Evolutionary conservation across 805 yeast species (phyloP), one percentile per base, ranked within the genome.

Genomic region (Priceomyces fermenticarens): DNA sequence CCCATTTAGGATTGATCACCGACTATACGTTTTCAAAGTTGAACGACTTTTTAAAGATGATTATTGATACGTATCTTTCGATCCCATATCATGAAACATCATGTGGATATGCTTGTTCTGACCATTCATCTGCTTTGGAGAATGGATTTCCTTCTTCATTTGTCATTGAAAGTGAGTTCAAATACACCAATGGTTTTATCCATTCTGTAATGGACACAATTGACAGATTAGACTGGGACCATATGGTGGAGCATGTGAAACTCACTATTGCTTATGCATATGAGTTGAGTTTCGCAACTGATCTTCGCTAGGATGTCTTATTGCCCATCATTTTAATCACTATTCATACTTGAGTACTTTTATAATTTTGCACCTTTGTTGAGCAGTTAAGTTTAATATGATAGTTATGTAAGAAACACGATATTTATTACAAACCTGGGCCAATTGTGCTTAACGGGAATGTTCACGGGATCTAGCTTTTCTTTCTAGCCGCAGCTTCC

Each of bases 51-150:
- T 59, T 88, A 43, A 80, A 85, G 62, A 48, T 73, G 31, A 62
- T 89, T 6, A 77, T 88, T 38, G 72, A 73, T 15, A 57, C 67
- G 8, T 88, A 88, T 63, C 75, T 88, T 51, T 54, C 64, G 15
- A 85, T 89, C 42, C 83, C 86, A 3, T 84, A 77, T 54, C 78
- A 73, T 30, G 93, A 85, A 52, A 84, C 95, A 10, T 51, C 68
- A 42, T 91, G 97, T 65, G 96, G 96, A 1, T 88, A 89, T 55
- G 93, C 95, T 0, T 90, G 98, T 62, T 84, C 95, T 12, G 98
- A 91, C 65, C 97, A 89, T 61, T 84, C 93, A 4, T 81, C 95
- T 36, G 96, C 96, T 0, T 62, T 80, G 38, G 81, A 84, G 57
- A 78, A 77, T 52, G 97, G 97, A 0, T 88, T 72, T 62, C 97